phyloP scores from a whole-genome alignment of 345 rosid species.

The Eucalyptus sideroxylon region DNA sequence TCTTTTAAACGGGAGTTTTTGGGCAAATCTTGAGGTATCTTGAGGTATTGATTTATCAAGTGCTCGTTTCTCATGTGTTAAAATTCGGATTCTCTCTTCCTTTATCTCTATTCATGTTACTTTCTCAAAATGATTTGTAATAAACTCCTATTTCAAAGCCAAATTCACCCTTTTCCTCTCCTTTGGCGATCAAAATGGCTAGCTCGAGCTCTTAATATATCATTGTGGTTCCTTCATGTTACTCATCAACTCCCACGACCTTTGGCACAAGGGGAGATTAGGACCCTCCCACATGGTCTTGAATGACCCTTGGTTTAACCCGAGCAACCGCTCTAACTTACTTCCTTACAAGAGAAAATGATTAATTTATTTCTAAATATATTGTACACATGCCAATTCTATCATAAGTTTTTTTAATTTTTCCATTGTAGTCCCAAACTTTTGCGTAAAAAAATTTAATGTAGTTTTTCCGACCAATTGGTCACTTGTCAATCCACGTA shows the following conservation, averaged over 20 bases:
- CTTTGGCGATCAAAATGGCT: neutral
- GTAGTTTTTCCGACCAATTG: accelerated
- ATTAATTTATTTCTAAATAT: neutral
- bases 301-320: neutral
- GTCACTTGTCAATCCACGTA: accelerated
- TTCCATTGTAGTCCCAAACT: neutral
- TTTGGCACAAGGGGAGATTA: neutral
- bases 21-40: neutral
- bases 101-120: neutral
- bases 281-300: neutral
- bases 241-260: neutral
- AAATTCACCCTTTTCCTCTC: neutral
- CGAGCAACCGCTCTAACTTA: neutral
- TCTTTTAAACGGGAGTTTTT: neutral
- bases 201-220: neutral
- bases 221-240: neutral
- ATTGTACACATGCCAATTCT: neutral
- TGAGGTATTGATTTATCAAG: neutral
- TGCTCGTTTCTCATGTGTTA: neutral
- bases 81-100: neutral
- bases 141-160: neutral
- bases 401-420: neutral
- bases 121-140: neutral
- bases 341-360: neutral
- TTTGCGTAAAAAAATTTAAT: neutral